Percentiles rank a stretch among this genome's conserved stretches.
Conservation (phyloP, 192 early-diverging fungal species). For the Coemansia sp. region DNA sequence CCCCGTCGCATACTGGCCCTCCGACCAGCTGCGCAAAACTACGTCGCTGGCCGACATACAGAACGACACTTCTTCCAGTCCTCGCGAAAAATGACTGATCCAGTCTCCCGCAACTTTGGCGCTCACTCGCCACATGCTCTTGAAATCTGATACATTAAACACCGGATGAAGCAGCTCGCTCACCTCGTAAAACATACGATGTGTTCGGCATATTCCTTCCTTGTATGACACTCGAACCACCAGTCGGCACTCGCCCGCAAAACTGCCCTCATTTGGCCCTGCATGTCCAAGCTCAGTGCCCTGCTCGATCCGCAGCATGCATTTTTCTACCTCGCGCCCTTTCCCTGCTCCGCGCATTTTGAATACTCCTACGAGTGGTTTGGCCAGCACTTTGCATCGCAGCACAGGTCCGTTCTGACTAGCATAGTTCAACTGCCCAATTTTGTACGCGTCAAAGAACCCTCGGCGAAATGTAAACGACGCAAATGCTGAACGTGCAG, state of each 20-base stretch:
- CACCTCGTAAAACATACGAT: constrained; percentile 53
- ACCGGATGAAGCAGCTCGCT: constrained; percentile 46
- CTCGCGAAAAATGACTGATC: constrained; percentile 52
- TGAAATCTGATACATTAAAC: constrained; percentile 42
- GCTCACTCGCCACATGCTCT: constrained; percentile 43
- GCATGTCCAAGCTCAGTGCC: neutral
- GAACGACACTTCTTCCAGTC: constrained; percentile 51
- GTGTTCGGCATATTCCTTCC: constrained; percentile 47
- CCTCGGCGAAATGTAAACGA: constrained; percentile 57
- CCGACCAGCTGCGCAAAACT: constrained; percentile 43
- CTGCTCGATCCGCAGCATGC: constrained; percentile 46
- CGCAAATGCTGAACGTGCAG: constrained; percentile 66
- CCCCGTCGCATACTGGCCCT: constrained; percentile 19
- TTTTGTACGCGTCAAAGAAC: constrained; percentile 68
- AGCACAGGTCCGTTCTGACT: constrained; percentile 18
- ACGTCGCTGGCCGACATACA: constrained; percentile 33
- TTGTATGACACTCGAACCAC: constrained; percentile 45
- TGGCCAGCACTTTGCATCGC: constrained; percentile 45
- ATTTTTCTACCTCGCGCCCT: constrained; percentile 27
- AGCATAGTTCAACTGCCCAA: constrained; percentile 18
- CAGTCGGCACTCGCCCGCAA: constrained; percentile 36
- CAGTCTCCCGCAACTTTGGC: constrained; percentile 45
- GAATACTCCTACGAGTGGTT: constrained; percentile 48
- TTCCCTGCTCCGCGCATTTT: constrained; percentile 24
- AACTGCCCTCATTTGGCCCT: neutral